Conservation (phyloP, 208 protist species). For the Trypanosoma platydactyli region DNA sequence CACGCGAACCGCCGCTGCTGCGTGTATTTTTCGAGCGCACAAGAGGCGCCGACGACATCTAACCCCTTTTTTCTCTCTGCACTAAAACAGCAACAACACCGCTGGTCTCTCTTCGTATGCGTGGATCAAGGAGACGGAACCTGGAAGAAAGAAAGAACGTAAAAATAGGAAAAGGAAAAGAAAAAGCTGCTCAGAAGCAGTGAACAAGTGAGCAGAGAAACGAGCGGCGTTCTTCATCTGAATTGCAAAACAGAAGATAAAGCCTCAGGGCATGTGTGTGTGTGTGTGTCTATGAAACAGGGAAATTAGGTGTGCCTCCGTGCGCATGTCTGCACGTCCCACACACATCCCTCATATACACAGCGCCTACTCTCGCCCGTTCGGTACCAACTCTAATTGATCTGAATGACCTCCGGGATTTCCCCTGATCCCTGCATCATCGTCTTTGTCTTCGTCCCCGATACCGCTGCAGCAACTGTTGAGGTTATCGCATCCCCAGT, state of each 20-base stretch:
- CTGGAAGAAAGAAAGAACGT: background rate
- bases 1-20: no score
- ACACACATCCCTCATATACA: background rate
- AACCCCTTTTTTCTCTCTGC: no score
- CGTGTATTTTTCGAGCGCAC: no score
- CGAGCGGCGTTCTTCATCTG: background rate
- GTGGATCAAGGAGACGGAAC: constrained; percentile 7
- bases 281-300: no score
- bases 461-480: background rate
- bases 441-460: background rate
- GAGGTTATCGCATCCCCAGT: background rate
- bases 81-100: no score
- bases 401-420: constrained; percentile 15
- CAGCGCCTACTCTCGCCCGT: constrained; percentile 1
- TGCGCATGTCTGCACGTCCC: background rate
- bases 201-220: background rate
- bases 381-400: constrained; percentile 3
- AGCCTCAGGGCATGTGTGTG: no score
- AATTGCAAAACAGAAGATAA: constrained; percentile 6
- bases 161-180: background rate
- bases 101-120: background rate
- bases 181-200: background rate
- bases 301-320: background rate
- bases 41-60: no score
- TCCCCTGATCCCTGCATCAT: background rate